Conservation (phyloP, 495 filamentous ascomycete genomes). For the Aspergillus sparsus region DNA sequence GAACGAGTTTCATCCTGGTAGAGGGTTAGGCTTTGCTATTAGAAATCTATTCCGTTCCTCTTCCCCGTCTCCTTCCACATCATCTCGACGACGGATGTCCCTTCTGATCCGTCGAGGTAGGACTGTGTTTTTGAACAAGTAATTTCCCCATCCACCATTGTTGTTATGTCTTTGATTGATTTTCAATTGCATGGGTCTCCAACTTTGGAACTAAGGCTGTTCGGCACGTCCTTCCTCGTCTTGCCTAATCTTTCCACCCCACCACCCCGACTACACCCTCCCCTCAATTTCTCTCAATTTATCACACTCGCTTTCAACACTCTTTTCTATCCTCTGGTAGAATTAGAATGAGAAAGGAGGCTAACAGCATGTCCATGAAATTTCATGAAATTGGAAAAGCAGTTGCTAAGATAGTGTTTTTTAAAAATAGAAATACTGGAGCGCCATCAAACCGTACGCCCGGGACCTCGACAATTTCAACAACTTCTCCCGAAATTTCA, state of each 20-base stretch:
- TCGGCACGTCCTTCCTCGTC: not conserved
- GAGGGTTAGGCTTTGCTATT: conserved; percentile 39
- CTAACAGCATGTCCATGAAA: not conserved
- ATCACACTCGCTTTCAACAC: conserved; percentile 3
- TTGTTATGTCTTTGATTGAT: not conserved
- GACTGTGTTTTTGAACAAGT: conserved; percentile 44
- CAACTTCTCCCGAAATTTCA: not conserved
- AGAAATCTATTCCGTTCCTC: conserved; percentile 42
- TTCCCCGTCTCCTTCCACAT: conserved; percentile 31
- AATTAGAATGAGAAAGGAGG: not conserved
- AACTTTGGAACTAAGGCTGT: not conserved
- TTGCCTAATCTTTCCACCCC: not conserved
- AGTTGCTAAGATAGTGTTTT: conserved; percentile 13
- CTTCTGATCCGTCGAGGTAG: conserved; percentile 45
- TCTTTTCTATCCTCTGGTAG: not conserved
- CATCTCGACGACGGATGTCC: conserved; percentile 35
- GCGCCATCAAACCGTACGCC: conserved; percentile 23
- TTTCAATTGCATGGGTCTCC: not conserved
- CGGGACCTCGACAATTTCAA: conserved; percentile 3
- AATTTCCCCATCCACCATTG: conserved; percentile 26
- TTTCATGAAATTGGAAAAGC: conserved; percentile 6
- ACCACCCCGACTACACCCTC: not conserved
- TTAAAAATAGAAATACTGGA: conserved; percentile 22
- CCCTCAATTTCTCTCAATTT: not conserved
- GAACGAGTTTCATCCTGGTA: conserved; percentile 39